phyloP scores from a whole-genome alignment of 2,329 filamentous ascomycete species.

The Colletotrichum costaricense region DNA sequence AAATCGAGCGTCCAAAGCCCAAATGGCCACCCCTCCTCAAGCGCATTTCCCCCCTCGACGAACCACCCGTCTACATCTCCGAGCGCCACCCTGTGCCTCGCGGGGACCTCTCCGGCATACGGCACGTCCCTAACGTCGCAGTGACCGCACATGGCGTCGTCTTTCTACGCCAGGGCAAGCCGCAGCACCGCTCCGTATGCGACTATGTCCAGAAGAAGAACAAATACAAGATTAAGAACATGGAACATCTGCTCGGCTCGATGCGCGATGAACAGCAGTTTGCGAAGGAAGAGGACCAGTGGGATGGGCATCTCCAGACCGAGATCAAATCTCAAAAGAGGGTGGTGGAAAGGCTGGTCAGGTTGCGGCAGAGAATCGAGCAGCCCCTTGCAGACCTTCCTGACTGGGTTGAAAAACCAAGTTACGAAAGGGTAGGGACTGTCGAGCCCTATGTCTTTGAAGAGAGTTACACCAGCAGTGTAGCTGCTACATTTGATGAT shows the following conservation, averaged over 20 bases:
- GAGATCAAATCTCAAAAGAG: slow-evolving; percentile 37
- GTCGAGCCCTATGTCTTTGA: not conserved
- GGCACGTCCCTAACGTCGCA: slow-evolving; percentile 68
- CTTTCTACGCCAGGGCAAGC: slow-evolving; percentile 75
- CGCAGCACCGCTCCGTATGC: slow-evolving; percentile 69
- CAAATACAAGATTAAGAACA: slow-evolving; percentile 56
- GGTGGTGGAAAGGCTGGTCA: not conserved
- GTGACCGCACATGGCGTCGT: slow-evolving; percentile 66
- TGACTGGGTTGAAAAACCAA: not conserved
- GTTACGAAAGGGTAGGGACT: not conserved
- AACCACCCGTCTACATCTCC: slow-evolving; percentile 60
- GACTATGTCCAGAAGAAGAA: slow-evolving; percentile 61
- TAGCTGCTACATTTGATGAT: not conserved
- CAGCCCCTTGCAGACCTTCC: not conserved
- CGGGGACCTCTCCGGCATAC: slow-evolving; percentile 54
- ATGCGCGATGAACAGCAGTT: slow-evolving; percentile 46
- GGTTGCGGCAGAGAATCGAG: not conserved
- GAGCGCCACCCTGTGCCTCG: slow-evolving; percentile 60
- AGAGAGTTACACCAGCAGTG: slow-evolving; percentile 9
- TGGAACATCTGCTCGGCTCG: slow-evolving; percentile 44
- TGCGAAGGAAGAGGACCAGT: slow-evolving; percentile 57
- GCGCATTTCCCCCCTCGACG: slow-evolving; percentile 46
- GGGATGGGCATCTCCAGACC: slow-evolving; percentile 54
- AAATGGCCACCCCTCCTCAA: slow-evolving; percentile 46
- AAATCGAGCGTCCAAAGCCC: slow-evolving; percentile 30